Conservation (phyloP, 164 flowering plant genomes). For the Malania oleifera region DNA sequence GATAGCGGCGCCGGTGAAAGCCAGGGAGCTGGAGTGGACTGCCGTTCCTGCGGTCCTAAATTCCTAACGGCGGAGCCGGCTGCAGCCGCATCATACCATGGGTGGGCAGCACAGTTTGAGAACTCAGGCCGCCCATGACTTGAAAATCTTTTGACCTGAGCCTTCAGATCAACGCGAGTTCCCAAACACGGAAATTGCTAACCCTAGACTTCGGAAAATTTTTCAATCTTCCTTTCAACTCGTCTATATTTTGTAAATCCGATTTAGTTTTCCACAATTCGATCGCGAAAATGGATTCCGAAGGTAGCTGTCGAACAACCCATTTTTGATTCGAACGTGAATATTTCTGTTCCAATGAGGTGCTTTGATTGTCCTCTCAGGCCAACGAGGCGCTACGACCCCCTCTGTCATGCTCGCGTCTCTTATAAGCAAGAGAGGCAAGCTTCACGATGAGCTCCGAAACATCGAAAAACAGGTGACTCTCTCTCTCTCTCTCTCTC, state of each 20-base stretch:
- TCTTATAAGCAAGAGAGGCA: conserved; percentile 65
- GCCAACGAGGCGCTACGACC: conserved; percentile 51
- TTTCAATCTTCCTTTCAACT: background rate
- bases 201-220: conserved; percentile 9
- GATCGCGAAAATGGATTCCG: conserved; percentile 38
- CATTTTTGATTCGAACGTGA: background rate
- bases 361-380: conserved; percentile 20
- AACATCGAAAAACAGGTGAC: conserved; percentile 76
- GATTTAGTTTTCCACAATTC: conserved; percentile 2
- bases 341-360: background rate
- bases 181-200: background rate
- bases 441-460: conserved; percentile 83
- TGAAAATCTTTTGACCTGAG: no score
- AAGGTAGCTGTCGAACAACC: conserved; percentile 27
- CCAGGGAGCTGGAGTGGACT: no score
- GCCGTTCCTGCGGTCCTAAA: no score
- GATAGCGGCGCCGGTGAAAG: no score
- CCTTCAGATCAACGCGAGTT: no score
- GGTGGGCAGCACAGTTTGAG: no score
- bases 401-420: conserved; percentile 69
- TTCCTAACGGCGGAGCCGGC: no score
- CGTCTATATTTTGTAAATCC: background rate
- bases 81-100: no score
- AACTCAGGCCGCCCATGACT: no score
- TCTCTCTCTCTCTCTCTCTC: background rate